Percentiles rank a stretch among this genome's conserved stretches.
Evolutionary conservation across 805 yeast genomes (phyloP).

Genomic region (Sugiyamaella smithiae): DNA sequence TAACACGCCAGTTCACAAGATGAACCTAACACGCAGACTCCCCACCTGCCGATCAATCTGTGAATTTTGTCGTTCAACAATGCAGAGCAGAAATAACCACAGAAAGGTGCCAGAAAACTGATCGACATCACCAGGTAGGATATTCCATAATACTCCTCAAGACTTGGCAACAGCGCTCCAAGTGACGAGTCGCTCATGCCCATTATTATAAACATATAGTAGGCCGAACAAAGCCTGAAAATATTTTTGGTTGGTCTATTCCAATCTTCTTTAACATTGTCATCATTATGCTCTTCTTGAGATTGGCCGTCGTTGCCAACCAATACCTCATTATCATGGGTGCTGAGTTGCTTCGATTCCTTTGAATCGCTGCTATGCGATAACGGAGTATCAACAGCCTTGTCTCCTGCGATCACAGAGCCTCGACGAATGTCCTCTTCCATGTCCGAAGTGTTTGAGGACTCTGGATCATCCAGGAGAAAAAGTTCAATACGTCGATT

Average conservation of each 20-base stretch:
- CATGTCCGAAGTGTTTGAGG: too few relatives aligned
- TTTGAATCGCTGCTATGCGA: too few relatives aligned
- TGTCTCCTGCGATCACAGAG: too few relatives aligned
- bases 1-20: constrained; percentile 40
- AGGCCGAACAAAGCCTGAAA: constrained; percentile 14
- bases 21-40: constrained; percentile 41
- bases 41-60: constrained; percentile 46
- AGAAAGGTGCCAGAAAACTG: constrained; percentile 50
- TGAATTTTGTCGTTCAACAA: constrained; percentile 45
- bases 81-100: constrained; percentile 57
- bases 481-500: too few relatives aligned
- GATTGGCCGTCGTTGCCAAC: too few relatives aligned
- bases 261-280: constrained; percentile 18
- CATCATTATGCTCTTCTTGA: too few relatives aligned
- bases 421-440: too few relatives aligned
- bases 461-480: too few relatives aligned
- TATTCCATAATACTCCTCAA: constrained; percentile 47
- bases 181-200: constrained; percentile 62
- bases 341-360: too few relatives aligned
- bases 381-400: too few relatives aligned
- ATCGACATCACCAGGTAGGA: constrained; percentile 48
- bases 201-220: constrained; percentile 40
- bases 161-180: constrained; percentile 56
- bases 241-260: constrained; percentile 19
- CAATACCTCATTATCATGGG: too few relatives aligned